Percentiles rank a stretch among this genome's conserved stretches.
These are phyloP conservation scores for Candida ipomoeae DNA, from an alignment of 805 yeast species.

Conservation along the genomic window DNA sequence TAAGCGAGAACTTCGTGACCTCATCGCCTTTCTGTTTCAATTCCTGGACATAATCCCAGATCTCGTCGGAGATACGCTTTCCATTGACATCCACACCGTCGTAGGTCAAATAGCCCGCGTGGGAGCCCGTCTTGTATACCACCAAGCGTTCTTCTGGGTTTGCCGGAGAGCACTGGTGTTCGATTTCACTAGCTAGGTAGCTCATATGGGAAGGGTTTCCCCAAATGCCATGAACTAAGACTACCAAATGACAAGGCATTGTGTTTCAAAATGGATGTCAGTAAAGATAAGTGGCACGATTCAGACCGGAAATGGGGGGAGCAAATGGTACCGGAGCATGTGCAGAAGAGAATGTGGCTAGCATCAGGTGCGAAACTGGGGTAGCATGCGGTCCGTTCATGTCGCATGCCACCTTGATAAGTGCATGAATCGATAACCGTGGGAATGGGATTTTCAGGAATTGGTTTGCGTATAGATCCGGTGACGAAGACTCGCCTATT, in stretches of 20 bases:
- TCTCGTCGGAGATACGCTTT: constrained; percentile 65
- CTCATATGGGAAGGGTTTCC: constrained; percentile 11
- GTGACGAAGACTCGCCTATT: no score
- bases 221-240: constrained; percentile 68
- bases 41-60: constrained; percentile 24
- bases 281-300: background rate
- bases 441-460: no score
- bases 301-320: background rate
- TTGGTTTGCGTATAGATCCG: no score
- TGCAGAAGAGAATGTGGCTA: background rate
- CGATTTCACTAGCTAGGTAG: constrained; percentile 10
- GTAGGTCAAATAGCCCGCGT: constrained; percentile 72
- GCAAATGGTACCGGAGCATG: background rate
- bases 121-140: constrained; percentile 53
- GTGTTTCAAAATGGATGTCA: constrained; percentile 7
- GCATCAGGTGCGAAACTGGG: constrained; percentile 3
- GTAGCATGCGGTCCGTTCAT: background rate
- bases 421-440: background rate
- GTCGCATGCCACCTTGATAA: background rate
- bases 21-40: background rate
- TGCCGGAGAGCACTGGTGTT: constrained; percentile 14
- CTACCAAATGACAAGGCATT: constrained; percentile 54
- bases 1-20: constrained; percentile 63
- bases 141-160: constrained; percentile 25
- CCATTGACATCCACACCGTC: constrained; percentile 90